phyloP scores from a whole-genome alignment of 129 eudicot genomes.

The Flaveria sonorensis region DNA sequence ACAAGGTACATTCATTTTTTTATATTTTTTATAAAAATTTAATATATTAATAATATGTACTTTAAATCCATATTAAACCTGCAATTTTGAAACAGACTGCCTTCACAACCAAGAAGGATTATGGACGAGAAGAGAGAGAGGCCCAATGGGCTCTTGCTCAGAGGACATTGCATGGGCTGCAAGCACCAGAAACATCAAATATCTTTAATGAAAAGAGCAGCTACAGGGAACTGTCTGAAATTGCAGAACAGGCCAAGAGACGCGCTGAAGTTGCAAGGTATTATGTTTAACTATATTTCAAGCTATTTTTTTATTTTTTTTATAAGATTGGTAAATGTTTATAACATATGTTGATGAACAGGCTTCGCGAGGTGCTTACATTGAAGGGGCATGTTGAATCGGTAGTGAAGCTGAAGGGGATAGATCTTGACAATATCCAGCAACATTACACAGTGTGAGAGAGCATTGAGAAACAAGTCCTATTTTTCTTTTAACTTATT shows the following conservation, averaged over 20 bases:
- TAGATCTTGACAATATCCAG: conserved; percentile 85
- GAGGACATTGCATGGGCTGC: conserved; percentile 90
- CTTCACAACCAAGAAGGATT: conserved; percentile 94
- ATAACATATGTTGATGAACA: conserved; percentile 8
- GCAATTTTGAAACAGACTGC: conserved; percentile 64
- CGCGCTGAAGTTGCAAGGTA: conserved; percentile 98
- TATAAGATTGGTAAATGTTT: not conserved
- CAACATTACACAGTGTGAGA: conserved; percentile 88
- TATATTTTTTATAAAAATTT: not conserved
- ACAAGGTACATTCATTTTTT: conserved; percentile 54
- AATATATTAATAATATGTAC: not conserved
- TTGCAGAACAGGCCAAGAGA: conserved; percentile 96
- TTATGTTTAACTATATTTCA: not conserved
- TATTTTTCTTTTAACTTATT: conserved; percentile 28
- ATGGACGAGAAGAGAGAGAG: conserved; percentile 95
- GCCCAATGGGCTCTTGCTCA: conserved; percentile 99
- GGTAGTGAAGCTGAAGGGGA: conserved; percentile 92
- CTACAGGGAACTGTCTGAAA: conserved; percentile 88
- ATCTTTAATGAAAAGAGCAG: conserved; percentile 87
- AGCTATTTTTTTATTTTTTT: not conserved
- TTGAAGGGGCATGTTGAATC: conserved; percentile 97
- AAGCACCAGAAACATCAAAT: conserved; percentile 68
- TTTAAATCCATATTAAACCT: not conserved
- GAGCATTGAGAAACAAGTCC: not conserved
- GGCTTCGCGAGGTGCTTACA: conserved; percentile 92